phyloP scores from a whole-genome alignment of 371 early-diverging fungal genomes.

The Funneliformis caledonium region DNA sequence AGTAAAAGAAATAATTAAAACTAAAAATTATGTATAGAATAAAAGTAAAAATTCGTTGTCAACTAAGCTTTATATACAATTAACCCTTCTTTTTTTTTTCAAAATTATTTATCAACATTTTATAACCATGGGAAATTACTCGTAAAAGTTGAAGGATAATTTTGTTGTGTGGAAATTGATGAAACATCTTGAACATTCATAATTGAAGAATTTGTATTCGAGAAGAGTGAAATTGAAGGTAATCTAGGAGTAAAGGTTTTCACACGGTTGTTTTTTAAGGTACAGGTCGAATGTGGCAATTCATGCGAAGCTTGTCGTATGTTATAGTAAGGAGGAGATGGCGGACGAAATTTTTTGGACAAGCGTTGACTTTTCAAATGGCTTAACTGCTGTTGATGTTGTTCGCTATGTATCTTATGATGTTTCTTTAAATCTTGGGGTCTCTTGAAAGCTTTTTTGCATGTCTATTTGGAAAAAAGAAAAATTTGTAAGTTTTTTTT shows the following conservation, averaged over 20 bases:
- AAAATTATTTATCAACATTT: neutral
- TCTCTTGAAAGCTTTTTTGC: slow-evolving; percentile 88
- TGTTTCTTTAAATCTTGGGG: slow-evolving; percentile 96
- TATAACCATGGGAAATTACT: neutral
- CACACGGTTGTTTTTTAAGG: neutral
- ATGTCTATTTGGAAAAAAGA: slow-evolving; percentile 55
- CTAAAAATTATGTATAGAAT: too few relatives aligned
- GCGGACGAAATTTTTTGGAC: neutral
- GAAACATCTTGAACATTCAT: neutral
- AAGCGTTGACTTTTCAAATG: neutral
- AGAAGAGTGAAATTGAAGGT: neutral
- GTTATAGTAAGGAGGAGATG: slow-evolving; percentile 28
- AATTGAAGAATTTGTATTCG: neutral
- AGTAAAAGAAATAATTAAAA: too few relatives aligned
- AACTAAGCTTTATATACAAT: neutral
- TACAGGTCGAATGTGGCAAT: too few relatives aligned
- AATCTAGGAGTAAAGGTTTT: neutral
- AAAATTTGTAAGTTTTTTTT: neutral
- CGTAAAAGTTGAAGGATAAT: neutral
- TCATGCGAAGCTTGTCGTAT: neutral
- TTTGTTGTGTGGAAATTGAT: neutral
- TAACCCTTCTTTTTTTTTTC: too few relatives aligned
- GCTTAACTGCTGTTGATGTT: slow-evolving; percentile 39
- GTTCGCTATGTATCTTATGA: slow-evolving; percentile 78
- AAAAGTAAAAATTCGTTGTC: too few relatives aligned